A percentile compares a stretch with the other conserved stretches of the same genome.
Evolutionary conservation across 1,284 basidiomycete species (phyloP).

Genomic region (Naganishia cerealis): DNA sequence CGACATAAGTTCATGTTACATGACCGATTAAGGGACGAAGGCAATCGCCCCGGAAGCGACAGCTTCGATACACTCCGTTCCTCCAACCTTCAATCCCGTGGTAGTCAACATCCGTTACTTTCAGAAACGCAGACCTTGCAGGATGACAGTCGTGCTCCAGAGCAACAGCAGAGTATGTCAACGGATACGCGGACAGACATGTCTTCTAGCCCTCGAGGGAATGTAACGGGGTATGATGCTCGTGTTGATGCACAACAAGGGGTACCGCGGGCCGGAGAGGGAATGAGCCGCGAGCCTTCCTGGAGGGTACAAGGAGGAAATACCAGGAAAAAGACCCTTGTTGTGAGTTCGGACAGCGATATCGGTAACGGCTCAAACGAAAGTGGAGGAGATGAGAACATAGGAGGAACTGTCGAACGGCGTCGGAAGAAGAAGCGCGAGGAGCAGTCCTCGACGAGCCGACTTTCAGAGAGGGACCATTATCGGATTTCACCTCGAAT

Average conservation of each 20-base stretch:
- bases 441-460: neutral
- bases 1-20: conserved; percentile 23
- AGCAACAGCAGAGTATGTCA: neutral
- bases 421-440: neutral
- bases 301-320: neutral
- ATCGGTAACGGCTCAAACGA: neutral
- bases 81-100: neutral
- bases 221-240: neutral
- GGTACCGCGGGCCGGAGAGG: neutral
- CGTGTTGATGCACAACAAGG: neutral
- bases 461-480: neutral
- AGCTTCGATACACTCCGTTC: neutral
- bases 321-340: conserved; percentile 10
- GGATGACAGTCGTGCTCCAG: neutral
- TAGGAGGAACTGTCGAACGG: neutral
- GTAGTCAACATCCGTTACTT: neutral
- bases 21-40: conserved; percentile 26
- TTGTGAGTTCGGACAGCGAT: conserved; percentile 1
- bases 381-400: neutral
- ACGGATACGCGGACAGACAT: neutral
- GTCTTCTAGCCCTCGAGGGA: neutral
- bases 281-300: neutral
- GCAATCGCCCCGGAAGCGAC: conserved; percentile 8
- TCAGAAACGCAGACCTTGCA: neutral
- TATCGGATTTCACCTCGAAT: neutral